Evolutionary conservation across 225 moss, liverwort and hornwort species (phyloP), one percentile per base, ranked within the genome.

Genomic region (Pseudisothecium myosuroides): DNA sequence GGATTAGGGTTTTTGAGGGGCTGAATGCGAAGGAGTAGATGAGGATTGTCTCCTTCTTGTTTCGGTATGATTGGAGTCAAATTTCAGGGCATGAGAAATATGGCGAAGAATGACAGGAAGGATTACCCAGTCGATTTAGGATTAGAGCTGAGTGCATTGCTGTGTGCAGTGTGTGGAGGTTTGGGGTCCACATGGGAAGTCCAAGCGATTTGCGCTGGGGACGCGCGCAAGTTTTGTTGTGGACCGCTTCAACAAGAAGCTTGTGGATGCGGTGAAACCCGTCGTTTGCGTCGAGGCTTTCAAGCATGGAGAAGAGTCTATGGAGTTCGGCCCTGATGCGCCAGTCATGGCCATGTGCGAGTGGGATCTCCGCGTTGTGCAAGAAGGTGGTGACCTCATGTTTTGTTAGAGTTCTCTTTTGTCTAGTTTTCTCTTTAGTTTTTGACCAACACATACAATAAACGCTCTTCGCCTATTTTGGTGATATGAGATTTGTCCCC

Each of bases 241-340:
- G 83, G 89, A 93, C 36, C 86, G 90, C 23, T 93, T 93, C 72
- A 94, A 89, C 84, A 90, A 89, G 76, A 87, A 90, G 81, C 88
- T 91, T 17, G 90, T 87, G 76, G 88, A 90, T 55, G 93, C 88
- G 22, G 49, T 89, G 91, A 89, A 86, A 37, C 88, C 86, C 5
- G 89, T 93, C 3, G 89, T 93, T 12, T 92, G 89, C 50, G 93
- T 94, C 50, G 88, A 89, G 88, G 90, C 90, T 83, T 93, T 85
- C 86, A 86, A 94, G 80, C 88, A 86, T 80, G 91, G 89, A 37
- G 89, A 94, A 76, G 93, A 84, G 11, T 22, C 91, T 11, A 76
- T 94, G 31, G 91, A 91, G 83, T 91, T 94, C 58, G 92, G 86
- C 37, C 91, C 90, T 32, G 91, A 92, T 39, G 91, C 94, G 41